phyloP scores from a whole-genome alignment of 768 basidiomycete species.

The Panellus pusillus region DNA sequence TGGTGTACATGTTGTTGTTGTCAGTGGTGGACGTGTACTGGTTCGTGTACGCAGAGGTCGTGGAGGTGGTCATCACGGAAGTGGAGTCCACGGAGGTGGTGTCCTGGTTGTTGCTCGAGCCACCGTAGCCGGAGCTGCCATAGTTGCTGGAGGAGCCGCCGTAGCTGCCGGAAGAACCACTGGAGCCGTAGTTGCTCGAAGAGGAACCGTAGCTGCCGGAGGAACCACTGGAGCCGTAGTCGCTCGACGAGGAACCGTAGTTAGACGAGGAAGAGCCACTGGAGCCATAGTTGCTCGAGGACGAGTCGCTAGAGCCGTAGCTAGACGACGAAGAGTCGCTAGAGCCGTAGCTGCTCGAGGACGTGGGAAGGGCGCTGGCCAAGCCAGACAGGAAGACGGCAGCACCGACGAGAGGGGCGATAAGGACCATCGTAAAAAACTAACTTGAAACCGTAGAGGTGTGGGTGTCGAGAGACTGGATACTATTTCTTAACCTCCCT shows the following conservation, averaged over 20 bases:
- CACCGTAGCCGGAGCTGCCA: constrained; percentile 27
- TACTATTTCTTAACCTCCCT: constrained; percentile 55
- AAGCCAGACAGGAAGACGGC: constrained; percentile 54
- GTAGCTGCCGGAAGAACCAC: no score
- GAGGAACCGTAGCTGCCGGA: constrained; percentile 11
- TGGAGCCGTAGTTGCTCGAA: constrained; percentile 24
- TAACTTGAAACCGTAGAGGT: constrained; percentile 47
- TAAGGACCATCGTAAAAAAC: constrained; percentile 58
- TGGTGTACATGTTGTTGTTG: background rate
- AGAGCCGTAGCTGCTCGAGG: constrained; percentile 15
- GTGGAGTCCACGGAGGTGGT: constrained; percentile 27
- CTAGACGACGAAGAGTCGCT: constrained; percentile 4
- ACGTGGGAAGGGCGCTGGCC: constrained; percentile 42
- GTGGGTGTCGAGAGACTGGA: constrained; percentile 43
- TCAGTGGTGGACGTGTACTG: constrained; percentile 35
- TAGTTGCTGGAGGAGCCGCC: constrained; percentile 21
- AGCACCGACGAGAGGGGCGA: constrained; percentile 54
- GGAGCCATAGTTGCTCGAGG: constrained; percentile 15
- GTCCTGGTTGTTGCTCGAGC: constrained; percentile 50
- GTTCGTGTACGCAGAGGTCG: constrained; percentile 26
- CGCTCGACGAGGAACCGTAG: constrained; percentile 9
- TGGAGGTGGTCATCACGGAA: constrained; percentile 17
- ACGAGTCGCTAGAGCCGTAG: constrained; percentile 19
- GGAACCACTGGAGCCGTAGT: constrained; percentile 21
- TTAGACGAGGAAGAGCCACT: constrained; percentile 3